Base-by-base conservation (phyloP, 768 basidiomycete genomes). In the Mrakia hoshinonis region DNA sequence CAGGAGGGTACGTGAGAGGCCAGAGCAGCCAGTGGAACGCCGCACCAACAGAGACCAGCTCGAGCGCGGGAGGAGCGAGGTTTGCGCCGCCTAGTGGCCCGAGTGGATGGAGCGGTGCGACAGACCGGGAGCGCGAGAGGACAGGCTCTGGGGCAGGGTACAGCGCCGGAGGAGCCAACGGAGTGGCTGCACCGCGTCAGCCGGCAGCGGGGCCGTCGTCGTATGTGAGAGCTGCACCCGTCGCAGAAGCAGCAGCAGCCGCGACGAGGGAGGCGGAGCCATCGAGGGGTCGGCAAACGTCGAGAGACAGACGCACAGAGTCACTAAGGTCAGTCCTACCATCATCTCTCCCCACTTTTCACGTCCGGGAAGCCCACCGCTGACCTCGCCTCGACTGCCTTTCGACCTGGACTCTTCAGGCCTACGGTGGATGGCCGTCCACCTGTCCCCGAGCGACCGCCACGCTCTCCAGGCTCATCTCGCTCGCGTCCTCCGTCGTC, bases 1-100 rank as follows among this genome's bases (percentile, higher is more conserved):
- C 31, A 22, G 58, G 36, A 12, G 22, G 58, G 1, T 38, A 36
- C 58, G 58, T 20, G 31, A 61, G 58, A 7, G 22, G 31, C n/a
- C 31, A 22, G 18, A 61, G 9, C 54, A 54, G 29, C 55, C 55
- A 61, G 36, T 61, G 58, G 58, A 61, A 61, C 31, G 34, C 18
- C 18, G 58, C 31, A 20, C 34, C 58, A 34, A 31, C 29, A 15
- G 55, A 60, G 6, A 10, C 4, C 1, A 29, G 55, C 24, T 51
- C 5, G 9, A 18, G 11, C 6, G 55, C 26, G 29, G 55, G 7
- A 38, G 55, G 29, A 39, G 34, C 29, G 9, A 58, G 55, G 29
- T 58, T 58, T 26, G 55, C 58, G n/a, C 58, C 58, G 31, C 58
- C 58, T 4, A 61, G 58, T 61, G 58, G 58, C 2, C 58, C 58